Evolutionary conservation across 2,329 filamentous ascomycete genomes (phyloP).

Genomic region (Cytospora schulzeri): DNA sequence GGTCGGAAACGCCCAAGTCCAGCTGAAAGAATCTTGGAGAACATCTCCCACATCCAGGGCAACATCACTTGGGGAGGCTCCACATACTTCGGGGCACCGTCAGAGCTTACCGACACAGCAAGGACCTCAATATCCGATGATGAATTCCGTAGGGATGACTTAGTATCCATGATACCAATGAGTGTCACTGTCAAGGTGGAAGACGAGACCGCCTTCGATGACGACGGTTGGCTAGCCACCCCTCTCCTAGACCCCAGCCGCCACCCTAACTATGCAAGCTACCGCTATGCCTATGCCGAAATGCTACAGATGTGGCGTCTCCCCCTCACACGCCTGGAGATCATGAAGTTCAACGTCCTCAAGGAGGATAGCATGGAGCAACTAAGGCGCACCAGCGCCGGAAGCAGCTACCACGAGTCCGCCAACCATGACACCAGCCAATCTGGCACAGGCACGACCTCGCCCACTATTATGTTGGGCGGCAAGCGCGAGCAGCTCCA

Average conservation of each 20-base stretch:
- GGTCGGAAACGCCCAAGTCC: slow-evolving; percentile 60
- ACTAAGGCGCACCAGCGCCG: slow-evolving; percentile 28
- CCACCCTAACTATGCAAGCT: slow-evolving; percentile 56
- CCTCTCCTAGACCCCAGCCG: slow-evolving; percentile 58
- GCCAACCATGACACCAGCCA: slow-evolving; percentile 39
- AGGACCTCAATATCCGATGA: slow-evolving; percentile 59
- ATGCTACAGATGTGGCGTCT: slow-evolving; percentile 68
- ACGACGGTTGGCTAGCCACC: slow-evolving; percentile 65
- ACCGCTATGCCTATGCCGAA: slow-evolving; percentile 68
- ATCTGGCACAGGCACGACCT: slow-evolving; percentile 38
- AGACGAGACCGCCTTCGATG: slow-evolving; percentile 67
- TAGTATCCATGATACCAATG: slow-evolving; percentile 51
- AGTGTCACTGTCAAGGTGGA: slow-evolving; percentile 57
- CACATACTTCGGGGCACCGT: slow-evolving; percentile 44
- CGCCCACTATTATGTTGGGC: slow-evolving; percentile 54
- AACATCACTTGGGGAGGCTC: slow-evolving; percentile 55
- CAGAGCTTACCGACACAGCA: slow-evolving; percentile 49
- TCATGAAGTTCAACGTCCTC: slow-evolving; percentile 69
- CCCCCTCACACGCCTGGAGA: slow-evolving; percentile 63
- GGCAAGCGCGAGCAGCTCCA: slow-evolving; percentile 55
- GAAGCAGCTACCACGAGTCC: slow-evolving; percentile 41
- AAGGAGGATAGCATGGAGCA: slow-evolving; percentile 45
- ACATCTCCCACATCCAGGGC: slow-evolving; percentile 48
- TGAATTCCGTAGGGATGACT: slow-evolving; percentile 50
- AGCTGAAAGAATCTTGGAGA: slow-evolving; percentile 61